Conservation (phyloP, 352 stramenopile species). For the Thraustochytrium sp. region DNA sequence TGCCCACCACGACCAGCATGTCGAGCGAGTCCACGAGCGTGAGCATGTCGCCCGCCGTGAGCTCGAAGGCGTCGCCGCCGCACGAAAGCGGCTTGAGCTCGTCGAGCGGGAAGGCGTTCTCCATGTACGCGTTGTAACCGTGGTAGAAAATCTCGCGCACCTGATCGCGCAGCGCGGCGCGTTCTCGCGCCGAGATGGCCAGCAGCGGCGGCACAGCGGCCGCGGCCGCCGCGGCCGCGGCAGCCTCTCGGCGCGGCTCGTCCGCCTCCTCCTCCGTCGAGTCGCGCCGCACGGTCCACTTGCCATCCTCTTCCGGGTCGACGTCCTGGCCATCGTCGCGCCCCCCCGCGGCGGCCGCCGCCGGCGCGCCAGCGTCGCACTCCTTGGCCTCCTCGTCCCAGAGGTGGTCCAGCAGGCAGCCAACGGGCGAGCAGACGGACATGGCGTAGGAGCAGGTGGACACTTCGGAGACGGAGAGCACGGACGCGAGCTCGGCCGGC, state of each 20-base stretch:
- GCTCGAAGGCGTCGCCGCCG: slow-evolving; percentile 56
- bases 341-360: neutral
- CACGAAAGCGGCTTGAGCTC: slow-evolving; percentile 49
- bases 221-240: neutral
- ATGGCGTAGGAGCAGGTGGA: neutral
- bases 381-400: neutral
- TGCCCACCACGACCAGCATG: slow-evolving; percentile 86
- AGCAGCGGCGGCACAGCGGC: neutral
- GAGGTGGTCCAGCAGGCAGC: neutral
- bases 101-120: slow-evolving; percentile 51
- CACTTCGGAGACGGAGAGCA: neutral
- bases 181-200: neutral
- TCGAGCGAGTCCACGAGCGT: slow-evolving; percentile 88
- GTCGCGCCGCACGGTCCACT: slow-evolving; percentile 18
- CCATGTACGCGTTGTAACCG: slow-evolving; percentile 55
- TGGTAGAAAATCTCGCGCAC: slow-evolving; percentile 51
- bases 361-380: neutral
- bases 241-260: neutral
- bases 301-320: neutral
- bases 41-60: slow-evolving; percentile 57
- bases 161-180: neutral
- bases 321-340: neutral
- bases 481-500: neutral
- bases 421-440: neutral
- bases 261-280: neutral